A percentile compares a stretch with the other conserved stretches of the same genome.
phyloP scores from a whole-genome alignment of 2,329 filamentous ascomycete genomes.

The Paramyrothecium roridum region DNA sequence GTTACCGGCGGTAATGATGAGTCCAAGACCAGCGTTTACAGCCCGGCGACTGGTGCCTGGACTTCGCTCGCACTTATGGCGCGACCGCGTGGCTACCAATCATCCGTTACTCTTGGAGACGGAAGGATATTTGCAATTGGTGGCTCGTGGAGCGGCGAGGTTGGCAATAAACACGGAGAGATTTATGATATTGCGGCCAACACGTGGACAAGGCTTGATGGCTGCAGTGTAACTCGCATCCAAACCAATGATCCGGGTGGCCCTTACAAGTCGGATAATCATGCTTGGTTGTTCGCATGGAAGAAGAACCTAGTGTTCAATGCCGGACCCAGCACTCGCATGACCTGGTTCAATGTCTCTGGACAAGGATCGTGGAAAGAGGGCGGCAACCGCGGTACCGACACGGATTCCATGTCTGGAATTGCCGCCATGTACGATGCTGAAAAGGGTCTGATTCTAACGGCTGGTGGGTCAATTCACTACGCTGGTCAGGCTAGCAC shows the following conservation, averaged over 20 bases:
- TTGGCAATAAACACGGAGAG: conserved; percentile 50
- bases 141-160: conserved; percentile 46
- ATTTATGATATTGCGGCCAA: conserved; percentile 40
- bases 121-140: conserved; percentile 55
- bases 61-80: conserved; percentile 33
- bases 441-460: conserved; percentile 53
- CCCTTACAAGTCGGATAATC: conserved; percentile 35
- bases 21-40: conserved; percentile 44
- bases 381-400: conserved; percentile 38
- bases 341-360: conserved; percentile 52
- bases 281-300: conserved; percentile 23
- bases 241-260: conserved; percentile 47
- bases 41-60: conserved; percentile 31
- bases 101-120: conserved; percentile 42
- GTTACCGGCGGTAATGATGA: conserved; percentile 52
- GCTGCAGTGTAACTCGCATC: conserved; percentile 40
- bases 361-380: conserved; percentile 21
- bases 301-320: conserved; percentile 50
- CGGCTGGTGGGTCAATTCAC: conserved; percentile 43
- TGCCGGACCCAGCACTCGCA: conserved; percentile 46
- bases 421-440: conserved; percentile 57
- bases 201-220: conserved; percentile 34
- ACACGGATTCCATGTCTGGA: conserved; percentile 51
- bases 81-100: conserved; percentile 46
- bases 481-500: conserved; percentile 42